Base-by-base conservation (phyloP, 306 rosid genomes). In the Phaseolus lunatus region DNA sequence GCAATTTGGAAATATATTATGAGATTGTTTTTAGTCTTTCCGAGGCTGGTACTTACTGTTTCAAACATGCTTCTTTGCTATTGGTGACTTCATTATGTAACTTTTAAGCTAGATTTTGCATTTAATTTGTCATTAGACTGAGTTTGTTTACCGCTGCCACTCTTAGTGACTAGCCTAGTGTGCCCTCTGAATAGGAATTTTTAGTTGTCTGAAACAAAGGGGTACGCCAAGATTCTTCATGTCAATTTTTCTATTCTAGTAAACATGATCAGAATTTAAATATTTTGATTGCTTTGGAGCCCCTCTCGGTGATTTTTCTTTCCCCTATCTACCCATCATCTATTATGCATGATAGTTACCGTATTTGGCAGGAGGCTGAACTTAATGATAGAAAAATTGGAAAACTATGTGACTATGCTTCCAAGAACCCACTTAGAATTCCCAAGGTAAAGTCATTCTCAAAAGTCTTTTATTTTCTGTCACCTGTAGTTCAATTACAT, bases 301-400 rank as follows among this genome's bases (percentile, higher is more conserved):
- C 14, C 10, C 19, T 66, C 73, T 22, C 11, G 1, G 13, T 19
- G 18, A 52, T 69, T 64, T 75, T 68, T 59, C 37, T 64, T 9
- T 66, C 27, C 11, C 16, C 24, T 14, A 57, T 70, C 19, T 67
- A 58, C 19, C 12, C 12, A 61, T 23, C 19, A 70, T 67, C 59
- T 85, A 67, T 48, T 50, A 48, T 78, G 53, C 57, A 22, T 63
- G 67, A 74, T 69, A 45, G 37, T 52, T 73, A 39, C 39, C 75
- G 52, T 78, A 68, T 39, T 82, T 76, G 47, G 75, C 86, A 85
- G 89, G 84, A 76, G 45, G 86, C 80, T 72, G 86, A 79, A 72
- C 80, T 43, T 44, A 82, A 85, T 79, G 89, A 82, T 52, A 82
- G 89, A 35, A 85, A 85, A 82, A 79, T 85, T 59, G 89, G 86